Evolutionary conservation across 768 basidiomycete species (phyloP).

Genomic region (Suillus tomentosus): DNA sequence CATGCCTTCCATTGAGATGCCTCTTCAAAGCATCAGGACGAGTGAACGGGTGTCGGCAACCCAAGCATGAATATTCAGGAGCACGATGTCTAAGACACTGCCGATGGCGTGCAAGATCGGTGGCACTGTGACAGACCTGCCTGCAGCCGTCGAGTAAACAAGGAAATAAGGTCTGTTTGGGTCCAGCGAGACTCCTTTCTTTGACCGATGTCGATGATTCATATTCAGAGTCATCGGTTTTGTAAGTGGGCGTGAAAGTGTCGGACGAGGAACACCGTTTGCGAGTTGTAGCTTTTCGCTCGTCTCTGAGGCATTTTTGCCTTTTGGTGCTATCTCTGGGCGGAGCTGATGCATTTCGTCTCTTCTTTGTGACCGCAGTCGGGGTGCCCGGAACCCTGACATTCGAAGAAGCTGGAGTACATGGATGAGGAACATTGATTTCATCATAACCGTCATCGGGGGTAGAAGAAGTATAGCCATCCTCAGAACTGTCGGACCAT

Average conservation of each 20-base stretch:
- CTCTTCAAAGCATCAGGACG: constrained; percentile 35
- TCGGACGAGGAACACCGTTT: background rate
- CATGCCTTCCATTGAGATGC: constrained; percentile 31
- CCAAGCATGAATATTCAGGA: constrained; percentile 26
- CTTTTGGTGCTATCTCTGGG: constrained; percentile 10
- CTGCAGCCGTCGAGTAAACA: constrained; percentile 27
- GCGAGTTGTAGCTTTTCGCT: background rate
- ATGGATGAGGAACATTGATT: constrained; percentile 20
- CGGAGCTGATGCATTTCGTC: background rate
- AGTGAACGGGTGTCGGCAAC: constrained; percentile 31
- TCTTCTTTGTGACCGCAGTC: background rate
- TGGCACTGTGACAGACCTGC: constrained; percentile 30
- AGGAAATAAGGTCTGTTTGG: constrained; percentile 22
- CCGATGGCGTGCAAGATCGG: constrained; percentile 32
- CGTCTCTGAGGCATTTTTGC: constrained; percentile 11
- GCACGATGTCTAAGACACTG: constrained; percentile 31
- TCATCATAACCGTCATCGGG: constrained; percentile 21
- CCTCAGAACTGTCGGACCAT: constrained; percentile 16
- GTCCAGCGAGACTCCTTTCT: background rate
- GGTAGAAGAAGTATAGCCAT: constrained; percentile 19
- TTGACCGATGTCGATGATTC: constrained; percentile 1
- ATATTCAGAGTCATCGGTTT: background rate
- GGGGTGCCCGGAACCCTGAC: constrained; percentile 6
- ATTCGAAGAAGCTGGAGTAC: constrained; percentile 24
- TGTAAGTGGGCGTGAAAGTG: too few relatives aligned